Evolutionary conservation across 805 yeast species (phyloP).

Genomic region (Saturnispora diversa): DNA sequence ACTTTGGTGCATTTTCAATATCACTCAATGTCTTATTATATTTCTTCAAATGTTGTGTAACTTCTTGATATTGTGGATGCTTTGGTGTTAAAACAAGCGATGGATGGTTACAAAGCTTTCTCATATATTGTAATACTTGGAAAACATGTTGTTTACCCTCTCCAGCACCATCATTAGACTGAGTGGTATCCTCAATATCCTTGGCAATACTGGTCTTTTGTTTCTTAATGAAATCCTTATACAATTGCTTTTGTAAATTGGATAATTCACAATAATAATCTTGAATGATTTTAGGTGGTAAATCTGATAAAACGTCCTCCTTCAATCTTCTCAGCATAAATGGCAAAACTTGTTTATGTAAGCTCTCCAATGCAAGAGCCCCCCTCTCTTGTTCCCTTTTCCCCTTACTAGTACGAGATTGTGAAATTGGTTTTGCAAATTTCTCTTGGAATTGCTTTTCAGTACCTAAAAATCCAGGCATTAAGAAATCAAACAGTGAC

Average conservation of each 20-base stretch:
- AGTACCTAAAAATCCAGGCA: slow-evolving; percentile 98
- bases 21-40: slow-evolving; percentile 57
- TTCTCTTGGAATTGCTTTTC: slow-evolving; percentile 90
- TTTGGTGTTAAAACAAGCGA: slow-evolving; percentile 73
- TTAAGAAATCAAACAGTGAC: slow-evolving; percentile 94
- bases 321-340: slow-evolving; percentile 92
- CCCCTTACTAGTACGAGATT: slow-evolving; percentile 81
- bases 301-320: slow-evolving; percentile 90
- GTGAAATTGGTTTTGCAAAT: slow-evolving; percentile 97
- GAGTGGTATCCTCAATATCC: slow-evolving; percentile 41
- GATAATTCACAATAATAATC: slow-evolving; percentile 96
- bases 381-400: slow-evolving; percentile 96
- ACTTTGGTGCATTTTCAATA: slow-evolving; percentile 84
- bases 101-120: slow-evolving; percentile 95
- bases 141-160: slow-evolving; percentile 79
- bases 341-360: slow-evolving; percentile 94
- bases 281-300: slow-evolving; percentile 97
- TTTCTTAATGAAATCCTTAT: slow-evolving; percentile 80
- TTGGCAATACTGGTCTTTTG: slow-evolving; percentile 66
- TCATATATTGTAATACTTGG: slow-evolving; percentile 95
- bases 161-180: slow-evolving; percentile 14
- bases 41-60: slow-evolving; percentile 49
- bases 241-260: slow-evolving; percentile 78
- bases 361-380: slow-evolving; percentile 87
- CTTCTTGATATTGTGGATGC: slow-evolving; percentile 75